Evolutionary conservation across 1,284 basidiomycete genomes (phyloP).

Genomic region (Moesziomyces parantarcticus): DNA sequence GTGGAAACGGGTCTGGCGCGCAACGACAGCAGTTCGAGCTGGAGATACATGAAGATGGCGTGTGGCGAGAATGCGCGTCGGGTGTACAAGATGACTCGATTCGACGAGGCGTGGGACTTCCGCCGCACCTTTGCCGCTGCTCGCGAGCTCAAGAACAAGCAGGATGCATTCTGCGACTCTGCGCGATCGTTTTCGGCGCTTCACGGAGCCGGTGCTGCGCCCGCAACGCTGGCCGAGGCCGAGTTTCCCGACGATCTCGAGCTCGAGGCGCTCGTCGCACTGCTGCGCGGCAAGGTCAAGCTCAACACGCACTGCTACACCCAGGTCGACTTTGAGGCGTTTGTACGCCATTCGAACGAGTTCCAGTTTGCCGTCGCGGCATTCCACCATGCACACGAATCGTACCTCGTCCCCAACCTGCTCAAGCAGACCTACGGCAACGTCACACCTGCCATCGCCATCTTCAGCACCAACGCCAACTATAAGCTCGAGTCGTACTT

Average conservation of each 20-base stretch:
- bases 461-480: slow-evolving; percentile 78
- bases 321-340: slow-evolving; percentile 77
- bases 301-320: slow-evolving; percentile 66
- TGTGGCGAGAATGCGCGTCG: slow-evolving; percentile 71
- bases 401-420: slow-evolving; percentile 83
- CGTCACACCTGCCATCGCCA: slow-evolving; percentile 75
- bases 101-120: slow-evolving; percentile 75
- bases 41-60: slow-evolving; percentile 66
- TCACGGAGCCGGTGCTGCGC: slow-evolving; percentile 70
- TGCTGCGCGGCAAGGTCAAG: slow-evolving; percentile 81
- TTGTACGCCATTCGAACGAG: slow-evolving; percentile 77
- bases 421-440: slow-evolving; percentile 77
- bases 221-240: slow-evolving; percentile 73
- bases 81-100: slow-evolving; percentile 70
- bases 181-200: slow-evolving; percentile 25
- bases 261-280: slow-evolving; percentile 87
- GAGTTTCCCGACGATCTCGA: slow-evolving; percentile 81
- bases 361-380: slow-evolving; percentile 75
- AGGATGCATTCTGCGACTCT: slow-evolving; percentile 76
- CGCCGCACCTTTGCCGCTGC: slow-evolving; percentile 78
- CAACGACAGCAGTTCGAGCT: slow-evolving; percentile 52
- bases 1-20: slow-evolving; percentile 48
- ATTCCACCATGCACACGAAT: slow-evolving; percentile 87
- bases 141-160: slow-evolving; percentile 77
- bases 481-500: slow-evolving; percentile 89